Conservation (phyloP, 2,329 filamentous ascomycete species). For the Fusarium pseudoanthophilum region DNA sequence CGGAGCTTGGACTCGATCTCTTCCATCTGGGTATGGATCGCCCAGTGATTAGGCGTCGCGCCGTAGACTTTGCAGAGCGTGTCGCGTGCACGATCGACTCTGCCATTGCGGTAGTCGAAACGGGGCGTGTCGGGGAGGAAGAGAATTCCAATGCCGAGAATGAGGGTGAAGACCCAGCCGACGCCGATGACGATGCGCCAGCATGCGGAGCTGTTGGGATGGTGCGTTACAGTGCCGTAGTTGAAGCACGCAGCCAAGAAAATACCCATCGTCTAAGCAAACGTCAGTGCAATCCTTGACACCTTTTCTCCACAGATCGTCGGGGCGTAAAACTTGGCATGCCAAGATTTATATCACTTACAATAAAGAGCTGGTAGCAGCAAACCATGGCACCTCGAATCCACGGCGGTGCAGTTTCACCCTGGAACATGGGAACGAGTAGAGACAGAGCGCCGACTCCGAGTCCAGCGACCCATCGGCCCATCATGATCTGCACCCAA, state of each 20-base stretch:
- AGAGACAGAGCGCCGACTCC: conserved; percentile 74
- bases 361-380: conserved; percentile 78
- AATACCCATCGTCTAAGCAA: conserved; percentile 63
- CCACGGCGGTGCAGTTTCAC: conserved; percentile 74
- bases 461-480: conserved; percentile 72
- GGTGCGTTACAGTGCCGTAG: conserved; percentile 66
- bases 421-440: conserved; percentile 77
- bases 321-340: neutral
- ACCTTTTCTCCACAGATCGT: neutral
- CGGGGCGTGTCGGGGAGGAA: conserved; percentile 64
- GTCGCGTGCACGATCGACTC: conserved; percentile 56
- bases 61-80: conserved; percentile 63
- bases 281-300: neutral
- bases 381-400: conserved; percentile 74
- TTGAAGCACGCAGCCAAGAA: conserved; percentile 69
- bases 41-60: conserved; percentile 54
- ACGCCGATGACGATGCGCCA: conserved; percentile 71
- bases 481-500: conserved; percentile 75
- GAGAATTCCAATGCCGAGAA: conserved; percentile 61
- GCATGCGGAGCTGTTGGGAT: conserved; percentile 56
- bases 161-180: conserved; percentile 61
- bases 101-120: conserved; percentile 61
- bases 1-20: conserved; percentile 65
- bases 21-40: conserved; percentile 60
- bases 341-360: neutral